Percentiles rank a stretch among this genome's conserved stretches.
Conservation (phyloP, 2,329 filamentous ascomycete species). For the Diplodia mutila region DNA sequence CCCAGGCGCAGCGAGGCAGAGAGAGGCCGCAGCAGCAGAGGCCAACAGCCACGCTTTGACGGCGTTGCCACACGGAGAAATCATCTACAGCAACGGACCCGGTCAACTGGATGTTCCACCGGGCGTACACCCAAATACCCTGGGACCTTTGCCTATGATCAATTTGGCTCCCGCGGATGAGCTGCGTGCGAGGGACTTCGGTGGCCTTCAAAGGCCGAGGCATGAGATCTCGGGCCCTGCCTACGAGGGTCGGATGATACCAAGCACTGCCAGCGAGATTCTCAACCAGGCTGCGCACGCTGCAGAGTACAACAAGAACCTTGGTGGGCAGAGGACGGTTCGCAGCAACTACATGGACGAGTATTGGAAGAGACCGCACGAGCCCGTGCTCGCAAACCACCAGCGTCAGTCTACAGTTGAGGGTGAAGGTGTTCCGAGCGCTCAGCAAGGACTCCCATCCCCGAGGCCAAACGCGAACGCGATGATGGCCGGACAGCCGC, state of each 20-base stretch:
- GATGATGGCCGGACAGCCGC: conserved; percentile 59
- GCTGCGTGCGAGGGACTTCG: conserved; percentile 78
- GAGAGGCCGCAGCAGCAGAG: conserved; percentile 76
- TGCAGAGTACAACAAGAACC: conserved; percentile 84
- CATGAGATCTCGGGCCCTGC: conserved; percentile 83
- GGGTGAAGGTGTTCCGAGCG: conserved; percentile 44
- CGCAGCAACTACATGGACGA: conserved; percentile 79
- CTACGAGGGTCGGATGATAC: conserved; percentile 84
- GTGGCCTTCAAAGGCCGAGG: conserved; percentile 78
- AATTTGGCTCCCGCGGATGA: conserved; percentile 78
- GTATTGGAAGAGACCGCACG: conserved; percentile 81
- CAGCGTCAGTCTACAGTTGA: conserved; percentile 46
- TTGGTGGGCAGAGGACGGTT: conserved; percentile 79
- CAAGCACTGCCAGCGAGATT: conserved; percentile 76
- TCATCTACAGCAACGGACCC: conserved; percentile 81
- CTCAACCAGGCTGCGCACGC: conserved; percentile 85
- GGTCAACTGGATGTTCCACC: conserved; percentile 34
- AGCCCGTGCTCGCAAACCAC: conserved; percentile 64
- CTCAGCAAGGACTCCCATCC: conserved; percentile 52
- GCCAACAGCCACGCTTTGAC: conserved; percentile 60
- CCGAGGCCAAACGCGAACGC: conserved; percentile 63
- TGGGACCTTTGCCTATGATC: conserved; percentile 81
- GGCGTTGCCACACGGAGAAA: conserved; percentile 76
- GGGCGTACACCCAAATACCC: conserved; percentile 67
- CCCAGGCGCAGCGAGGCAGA: conserved; percentile 85